These are phyloP conservation scores for Penicillium olsonii DNA, from an alignment of 2,329 filamentous ascomycete genomes.

Conservation along the genomic window DNA sequence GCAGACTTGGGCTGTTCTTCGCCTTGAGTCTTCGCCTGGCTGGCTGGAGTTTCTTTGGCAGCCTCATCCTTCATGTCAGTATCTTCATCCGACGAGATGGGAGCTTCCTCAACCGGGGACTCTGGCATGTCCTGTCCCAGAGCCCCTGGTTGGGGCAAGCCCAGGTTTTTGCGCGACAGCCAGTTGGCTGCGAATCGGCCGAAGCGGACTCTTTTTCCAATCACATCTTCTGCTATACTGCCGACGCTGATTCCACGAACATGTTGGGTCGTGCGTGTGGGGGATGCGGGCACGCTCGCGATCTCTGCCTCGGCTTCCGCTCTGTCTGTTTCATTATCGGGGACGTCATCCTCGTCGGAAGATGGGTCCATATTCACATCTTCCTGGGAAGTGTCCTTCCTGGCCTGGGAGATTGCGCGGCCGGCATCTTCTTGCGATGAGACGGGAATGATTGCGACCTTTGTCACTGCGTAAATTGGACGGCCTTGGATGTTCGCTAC, in stretches of 20 bases:
- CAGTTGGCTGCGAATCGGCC: constrained; percentile 86
- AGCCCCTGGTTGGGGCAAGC: constrained; percentile 69
- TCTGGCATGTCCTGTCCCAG: constrained; percentile 52
- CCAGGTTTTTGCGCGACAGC: constrained; percentile 86
- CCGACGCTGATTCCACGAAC: constrained; percentile 37
- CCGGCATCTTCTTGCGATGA: constrained; percentile 73
- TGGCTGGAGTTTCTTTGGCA: constrained; percentile 5
- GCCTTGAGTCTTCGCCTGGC: constrained; percentile 8
- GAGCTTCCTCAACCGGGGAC: constrained; percentile 28
- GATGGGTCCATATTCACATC: constrained; percentile 38
- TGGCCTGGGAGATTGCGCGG: constrained; percentile 67
- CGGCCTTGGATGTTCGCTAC: constrained; percentile 83
- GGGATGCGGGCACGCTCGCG: constrained; percentile 28
- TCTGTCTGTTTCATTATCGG: constrained; percentile 32
- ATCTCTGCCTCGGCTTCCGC: constrained; percentile 30
- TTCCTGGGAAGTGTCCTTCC: constrained; percentile 44
- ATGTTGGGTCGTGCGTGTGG: constrained; percentile 25
- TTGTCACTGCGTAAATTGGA: constrained; percentile 82
- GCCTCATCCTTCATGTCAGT: constrained; percentile 12
- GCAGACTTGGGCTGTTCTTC: constrained; percentile 22
- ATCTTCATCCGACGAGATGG: constrained; percentile 7
- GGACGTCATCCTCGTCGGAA: constrained; percentile 26
- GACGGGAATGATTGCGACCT: constrained; percentile 87
- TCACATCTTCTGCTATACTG: constrained; percentile 85
- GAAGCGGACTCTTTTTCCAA: constrained; percentile 78